Conservation (phyloP, 306 rosid species). For the Alnus rubra region DNA sequence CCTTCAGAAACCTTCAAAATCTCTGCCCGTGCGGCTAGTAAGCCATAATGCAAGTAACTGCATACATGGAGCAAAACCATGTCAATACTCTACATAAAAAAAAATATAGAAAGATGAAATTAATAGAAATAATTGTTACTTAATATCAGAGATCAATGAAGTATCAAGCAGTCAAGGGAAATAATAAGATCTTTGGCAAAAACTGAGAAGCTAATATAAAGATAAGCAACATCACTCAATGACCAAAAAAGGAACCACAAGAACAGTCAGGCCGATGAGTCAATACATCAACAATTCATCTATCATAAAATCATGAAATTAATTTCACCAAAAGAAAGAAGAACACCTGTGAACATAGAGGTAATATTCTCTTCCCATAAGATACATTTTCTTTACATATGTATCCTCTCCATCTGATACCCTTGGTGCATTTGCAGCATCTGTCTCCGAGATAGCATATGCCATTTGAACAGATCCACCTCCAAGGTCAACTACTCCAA, state of each 20-base stretch:
- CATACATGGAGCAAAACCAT: conserved; percentile 25
- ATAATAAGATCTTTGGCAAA: not conserved
- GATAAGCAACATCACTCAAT: conserved; percentile 15
- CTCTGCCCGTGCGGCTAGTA: conserved; percentile 98
- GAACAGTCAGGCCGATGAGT: conserved; percentile 11
- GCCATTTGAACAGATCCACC: conserved; percentile 99
- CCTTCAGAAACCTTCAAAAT: conserved; percentile 66
- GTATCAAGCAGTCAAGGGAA: not conserved
- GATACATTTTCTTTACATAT: conserved; percentile 75
- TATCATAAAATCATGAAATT: conserved; percentile 24
- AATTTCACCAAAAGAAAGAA: conserved; percentile 25
- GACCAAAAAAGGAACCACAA: not conserved
- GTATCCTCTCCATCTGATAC: conserved; percentile 54
- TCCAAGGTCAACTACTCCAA: conserved; percentile 98
- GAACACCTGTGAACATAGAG: conserved; percentile 96
- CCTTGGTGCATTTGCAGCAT: conserved; percentile 71
- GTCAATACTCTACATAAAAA: conserved; percentile 23
- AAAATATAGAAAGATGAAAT: not conserved
- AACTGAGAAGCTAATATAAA: not conserved
- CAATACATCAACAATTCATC: conserved; percentile 13
- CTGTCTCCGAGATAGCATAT: conserved; percentile 86
- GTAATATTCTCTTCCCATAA: conserved; percentile 74
- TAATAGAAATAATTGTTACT: not conserved
- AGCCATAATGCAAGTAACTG: conserved; percentile 93
- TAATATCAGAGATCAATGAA: not conserved